Percentiles rank a stretch among this genome's conserved stretches.
These are phyloP conservation scores for Russula virescens DNA, from an alignment of 768 basidiomycete genomes.

Conservation along the genomic window DNA sequence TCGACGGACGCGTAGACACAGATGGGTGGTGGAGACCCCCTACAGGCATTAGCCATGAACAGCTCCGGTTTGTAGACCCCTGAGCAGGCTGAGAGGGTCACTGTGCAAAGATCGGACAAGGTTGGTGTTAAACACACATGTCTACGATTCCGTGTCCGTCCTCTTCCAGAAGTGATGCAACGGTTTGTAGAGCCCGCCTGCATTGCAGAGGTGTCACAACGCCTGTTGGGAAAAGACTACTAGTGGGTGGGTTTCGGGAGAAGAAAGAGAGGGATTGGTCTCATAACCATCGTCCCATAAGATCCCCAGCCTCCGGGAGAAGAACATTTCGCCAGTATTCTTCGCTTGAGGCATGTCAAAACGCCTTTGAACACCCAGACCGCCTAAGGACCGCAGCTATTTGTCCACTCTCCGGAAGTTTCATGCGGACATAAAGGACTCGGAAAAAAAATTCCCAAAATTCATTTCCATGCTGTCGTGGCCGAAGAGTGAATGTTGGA, in stretches of 20 bases:
- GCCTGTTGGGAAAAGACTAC: slow-evolving; percentile 37
- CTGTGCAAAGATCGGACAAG: slow-evolving; percentile 24
- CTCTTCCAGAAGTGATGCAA: slow-evolving; percentile 39
- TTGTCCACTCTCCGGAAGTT: no score
- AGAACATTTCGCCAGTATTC: no score
- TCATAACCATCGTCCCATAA: slow-evolving; percentile 42
- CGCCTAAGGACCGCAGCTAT: no score
- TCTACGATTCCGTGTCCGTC: slow-evolving; percentile 48
- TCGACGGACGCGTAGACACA: slow-evolving; percentile 1
- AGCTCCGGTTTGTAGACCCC: slow-evolving; percentile 47
- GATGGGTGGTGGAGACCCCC: slow-evolving; percentile 23
- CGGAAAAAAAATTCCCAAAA: no score
- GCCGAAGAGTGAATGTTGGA: no score
- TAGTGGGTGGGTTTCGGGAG: background rate
- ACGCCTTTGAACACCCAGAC: no score
- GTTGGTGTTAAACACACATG: slow-evolving; percentile 37
- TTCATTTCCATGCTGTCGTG: no score
- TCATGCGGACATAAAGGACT: no score
- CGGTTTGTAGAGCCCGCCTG: slow-evolving; percentile 44
- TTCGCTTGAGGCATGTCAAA: no score
- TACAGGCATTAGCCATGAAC: slow-evolving; percentile 48
- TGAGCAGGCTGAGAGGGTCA: slow-evolving; percentile 43
- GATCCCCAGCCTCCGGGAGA: slow-evolving; percentile 17
- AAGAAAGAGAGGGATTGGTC: background rate
- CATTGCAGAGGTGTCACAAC: slow-evolving; percentile 55